These are phyloP conservation scores for Neoascochyta sp. DNA, from an alignment of 2,329 filamentous ascomycete species.

Conservation along the genomic window DNA sequence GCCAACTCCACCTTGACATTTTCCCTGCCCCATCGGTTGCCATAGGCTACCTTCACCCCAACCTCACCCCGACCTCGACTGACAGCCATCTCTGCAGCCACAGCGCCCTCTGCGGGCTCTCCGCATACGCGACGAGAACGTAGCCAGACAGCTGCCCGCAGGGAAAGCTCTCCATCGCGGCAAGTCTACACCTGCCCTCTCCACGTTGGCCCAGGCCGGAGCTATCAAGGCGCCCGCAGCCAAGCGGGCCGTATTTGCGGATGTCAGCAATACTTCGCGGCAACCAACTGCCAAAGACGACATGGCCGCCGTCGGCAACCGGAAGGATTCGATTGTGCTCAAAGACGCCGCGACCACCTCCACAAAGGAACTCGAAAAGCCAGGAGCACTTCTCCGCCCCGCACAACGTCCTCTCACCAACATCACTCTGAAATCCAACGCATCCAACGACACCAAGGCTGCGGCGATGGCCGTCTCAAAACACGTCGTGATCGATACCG, in stretches of 20 bases:
- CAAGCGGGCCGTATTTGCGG: conserved; percentile 76
- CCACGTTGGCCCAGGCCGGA: conserved; percentile 48
- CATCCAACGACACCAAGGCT: conserved; percentile 11
- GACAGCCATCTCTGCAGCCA: conserved; percentile 52
- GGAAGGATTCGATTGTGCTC: conserved; percentile 37
- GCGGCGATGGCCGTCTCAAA: conserved; percentile 21
- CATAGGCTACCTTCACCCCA: conserved; percentile 5
- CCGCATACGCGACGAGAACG: conserved; percentile 70
- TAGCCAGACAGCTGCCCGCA: conserved; percentile 40
- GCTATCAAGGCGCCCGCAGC: conserved; percentile 60
- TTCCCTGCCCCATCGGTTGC: too few relatives aligned
- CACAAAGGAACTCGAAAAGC: conserved; percentile 42
- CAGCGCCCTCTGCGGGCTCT: conserved; percentile 61
- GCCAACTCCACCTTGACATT: too few relatives aligned
- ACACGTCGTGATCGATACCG: conserved; percentile 22
- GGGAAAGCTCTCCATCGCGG: conserved; percentile 64
- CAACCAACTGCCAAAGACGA: conserved; percentile 53
- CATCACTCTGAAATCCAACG: conserved; percentile 18
- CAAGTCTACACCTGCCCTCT: conserved; percentile 70
- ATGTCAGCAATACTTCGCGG: conserved; percentile 68
- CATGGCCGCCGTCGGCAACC: conserved; percentile 45
- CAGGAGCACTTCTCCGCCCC: conserved; percentile 52
- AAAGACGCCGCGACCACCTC: conserved; percentile 29
- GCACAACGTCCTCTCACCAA: conserved; percentile 56
- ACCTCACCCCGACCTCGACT: conserved; percentile 10